phyloP scores from a whole-genome alignment of 257 asterid genomes.

The Handroanthus guayacan region DNA sequence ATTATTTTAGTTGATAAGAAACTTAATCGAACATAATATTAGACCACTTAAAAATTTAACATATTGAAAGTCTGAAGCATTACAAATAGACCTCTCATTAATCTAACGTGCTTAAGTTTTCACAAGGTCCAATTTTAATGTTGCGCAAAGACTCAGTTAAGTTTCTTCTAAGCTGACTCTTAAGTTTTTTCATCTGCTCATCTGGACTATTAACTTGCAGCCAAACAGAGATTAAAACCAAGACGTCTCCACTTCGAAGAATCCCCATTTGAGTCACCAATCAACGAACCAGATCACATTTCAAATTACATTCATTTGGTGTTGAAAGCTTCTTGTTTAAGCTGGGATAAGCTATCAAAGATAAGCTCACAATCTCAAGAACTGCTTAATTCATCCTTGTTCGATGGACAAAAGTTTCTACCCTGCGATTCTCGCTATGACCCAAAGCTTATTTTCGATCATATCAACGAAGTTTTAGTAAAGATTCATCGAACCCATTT shows the following conservation, averaged over 20 bases:
- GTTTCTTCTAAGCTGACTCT: no score
- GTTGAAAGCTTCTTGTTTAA: slow-evolving; percentile 48
- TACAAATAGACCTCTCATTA: no score
- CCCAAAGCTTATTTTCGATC: slow-evolving; percentile 67
- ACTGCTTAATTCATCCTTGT: slow-evolving; percentile 44
- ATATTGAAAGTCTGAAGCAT: no score
- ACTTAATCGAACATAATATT: no score
- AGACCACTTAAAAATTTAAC: no score
- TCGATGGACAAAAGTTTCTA: slow-evolving; percentile 41
- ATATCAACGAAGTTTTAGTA: slow-evolving; percentile 56
- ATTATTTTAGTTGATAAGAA: no score
- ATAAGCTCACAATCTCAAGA: slow-evolving; percentile 42
- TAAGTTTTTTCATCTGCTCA: no score
- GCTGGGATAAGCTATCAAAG: slow-evolving; percentile 48
- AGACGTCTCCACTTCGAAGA: slow-evolving; percentile 59
- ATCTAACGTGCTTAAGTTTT: no score
- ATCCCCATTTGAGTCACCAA: slow-evolving; percentile 33
- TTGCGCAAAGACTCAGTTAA: no score
- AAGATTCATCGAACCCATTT: slow-evolving; percentile 41
- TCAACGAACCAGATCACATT: slow-evolving; percentile 41
- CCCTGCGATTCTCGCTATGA: slow-evolving; percentile 39
- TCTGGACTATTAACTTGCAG: slow-evolving; percentile 42
- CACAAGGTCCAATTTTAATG: no score
- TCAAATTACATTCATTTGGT: slow-evolving; percentile 48
- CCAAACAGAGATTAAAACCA: slow-evolving; percentile 43